Base-by-base conservation (phyloP, 2,329 filamentous ascomycete genomes). In the Hypocrella siamensis region DNA sequence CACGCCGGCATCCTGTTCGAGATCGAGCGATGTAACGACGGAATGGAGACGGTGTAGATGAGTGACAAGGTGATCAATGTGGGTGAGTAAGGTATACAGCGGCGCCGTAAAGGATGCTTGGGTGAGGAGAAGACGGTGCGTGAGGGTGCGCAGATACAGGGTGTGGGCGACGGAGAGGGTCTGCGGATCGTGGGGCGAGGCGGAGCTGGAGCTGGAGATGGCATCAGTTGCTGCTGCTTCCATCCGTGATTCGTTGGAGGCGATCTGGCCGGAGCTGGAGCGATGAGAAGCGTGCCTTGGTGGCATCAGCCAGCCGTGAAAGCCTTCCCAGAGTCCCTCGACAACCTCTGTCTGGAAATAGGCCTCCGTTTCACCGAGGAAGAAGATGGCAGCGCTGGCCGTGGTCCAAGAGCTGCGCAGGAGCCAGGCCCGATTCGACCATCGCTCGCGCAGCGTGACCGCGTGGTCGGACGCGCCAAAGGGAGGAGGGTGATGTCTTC, bases 261-360 rank as follows among this genome's bases (percentile, higher is more conserved):
- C 6, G 26, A 19, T 27, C 18, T 14, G 29, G 19, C 29, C 25
- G n/a, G 28, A 18, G 15, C 18, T 21, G 14, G 15, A 9, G 6
- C 15, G 25, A n/a, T 11, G 31, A 3, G n/a, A 14, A 17, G 26
- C 16, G 19, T 16, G 18, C n/a, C 26, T 27, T 4, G 58, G 58
- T 9, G 61, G 61, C 18, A 63, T 63, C 14, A 93, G 61, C 84
- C 86, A 94, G 11, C 55, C 52, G 32, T 79, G 70, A 43, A 96
- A 86, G 31, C 80, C 75, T 12, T 77, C 69, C 73, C 85, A 94
- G 2, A 83, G 75, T 19, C 76, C 75, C 37, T 76, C 72, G 11
- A 94, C 77, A 6, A 96, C 77, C 47, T 93, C 85, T 1, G 81
- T 83, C 51, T 94, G 88, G 28, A 96, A 74, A 45, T 93, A 96